Evolutionary conservation across 495 filamentous ascomycete genomes (phyloP).

Genomic region (Penicillium herquei): DNA sequence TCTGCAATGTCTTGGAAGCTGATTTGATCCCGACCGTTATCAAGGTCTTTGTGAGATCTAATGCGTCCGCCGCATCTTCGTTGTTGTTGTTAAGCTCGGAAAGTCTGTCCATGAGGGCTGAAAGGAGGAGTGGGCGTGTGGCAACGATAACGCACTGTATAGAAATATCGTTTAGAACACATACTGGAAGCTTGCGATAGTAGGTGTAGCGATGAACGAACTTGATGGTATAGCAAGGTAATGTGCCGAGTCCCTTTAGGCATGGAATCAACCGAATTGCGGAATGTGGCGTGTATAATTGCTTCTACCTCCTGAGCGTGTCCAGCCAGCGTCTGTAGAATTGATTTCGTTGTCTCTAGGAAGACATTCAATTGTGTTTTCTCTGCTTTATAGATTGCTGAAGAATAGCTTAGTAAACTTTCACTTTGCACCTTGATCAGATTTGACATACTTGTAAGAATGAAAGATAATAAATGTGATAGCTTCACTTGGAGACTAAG

Average conservation of each 20-base stretch:
- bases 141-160: constrained; percentile 39
- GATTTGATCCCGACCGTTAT: constrained; percentile 39
- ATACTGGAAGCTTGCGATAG: no score
- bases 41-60: constrained; percentile 26
- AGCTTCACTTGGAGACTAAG: constrained; percentile 35
- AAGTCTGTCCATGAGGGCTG: constrained; percentile 31
- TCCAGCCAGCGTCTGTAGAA: constrained; percentile 33
- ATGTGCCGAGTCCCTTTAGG: constrained; percentile 33
- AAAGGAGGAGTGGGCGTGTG: constrained; percentile 36
- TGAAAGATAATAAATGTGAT: constrained; percentile 26
- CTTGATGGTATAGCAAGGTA: constrained; percentile 39
- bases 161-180: no score
- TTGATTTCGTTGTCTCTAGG: constrained; percentile 31
- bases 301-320: constrained; percentile 33
- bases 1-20: constrained; percentile 33
- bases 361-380: constrained; percentile 32
- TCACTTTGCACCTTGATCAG: no score
- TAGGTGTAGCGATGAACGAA: constrained; percentile 4
- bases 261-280: constrained; percentile 29
- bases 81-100: constrained; percentile 22
- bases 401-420: background rate
- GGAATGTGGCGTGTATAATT: constrained; percentile 24
- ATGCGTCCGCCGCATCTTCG: constrained; percentile 29
- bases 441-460: constrained; percentile 22
- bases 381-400: constrained; percentile 34